phyloP scores from a whole-genome alignment of 2,329 filamentous ascomycete species.

The Alternaria consortialis region DNA sequence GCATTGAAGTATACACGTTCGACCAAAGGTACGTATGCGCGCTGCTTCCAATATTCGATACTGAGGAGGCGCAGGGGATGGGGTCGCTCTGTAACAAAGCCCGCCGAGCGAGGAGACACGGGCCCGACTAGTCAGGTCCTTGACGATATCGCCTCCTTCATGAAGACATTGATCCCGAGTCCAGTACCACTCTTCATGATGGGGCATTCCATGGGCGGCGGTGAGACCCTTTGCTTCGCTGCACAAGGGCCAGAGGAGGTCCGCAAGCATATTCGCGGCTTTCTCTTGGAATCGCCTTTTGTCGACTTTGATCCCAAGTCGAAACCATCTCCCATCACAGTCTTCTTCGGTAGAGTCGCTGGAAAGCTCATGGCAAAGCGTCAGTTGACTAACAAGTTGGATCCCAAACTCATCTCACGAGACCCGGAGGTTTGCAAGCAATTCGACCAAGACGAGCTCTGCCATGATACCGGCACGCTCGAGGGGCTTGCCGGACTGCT shows the following conservation, averaged over 20 bases:
- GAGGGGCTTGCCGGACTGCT: slow-evolving; percentile 80
- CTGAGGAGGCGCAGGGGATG: slow-evolving; percentile 68
- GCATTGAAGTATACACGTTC: slow-evolving; percentile 79
- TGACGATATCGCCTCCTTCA: slow-evolving; percentile 79
- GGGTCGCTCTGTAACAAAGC: slow-evolving; percentile 74
- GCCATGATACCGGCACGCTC: slow-evolving; percentile 87
- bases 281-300: slow-evolving; percentile 80
- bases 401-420: slow-evolving; percentile 70
- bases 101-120: slow-evolving; percentile 73
- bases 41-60: neutral
- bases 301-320: slow-evolving; percentile 74
- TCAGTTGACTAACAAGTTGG: slow-evolving; percentile 73
- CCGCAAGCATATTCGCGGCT: slow-evolving; percentile 71
- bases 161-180: slow-evolving; percentile 66
- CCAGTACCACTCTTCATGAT: slow-evolving; percentile 77
- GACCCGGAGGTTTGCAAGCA: slow-evolving; percentile 70
- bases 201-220: slow-evolving; percentile 92
- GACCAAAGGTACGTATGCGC: slow-evolving; percentile 70
- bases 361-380: slow-evolving; percentile 71
- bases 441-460: slow-evolving; percentile 72
- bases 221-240: slow-evolving; percentile 72
- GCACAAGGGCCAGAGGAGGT: slow-evolving; percentile 60
- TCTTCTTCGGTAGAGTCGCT: slow-evolving; percentile 72
- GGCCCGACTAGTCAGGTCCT: slow-evolving; percentile 78
- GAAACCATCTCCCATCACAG: slow-evolving; percentile 69